These are phyloP conservation scores for Austroboletus novae-zelandiae DNA, from an alignment of 1,284 basidiomycete species.

Conservation along the genomic window DNA sequence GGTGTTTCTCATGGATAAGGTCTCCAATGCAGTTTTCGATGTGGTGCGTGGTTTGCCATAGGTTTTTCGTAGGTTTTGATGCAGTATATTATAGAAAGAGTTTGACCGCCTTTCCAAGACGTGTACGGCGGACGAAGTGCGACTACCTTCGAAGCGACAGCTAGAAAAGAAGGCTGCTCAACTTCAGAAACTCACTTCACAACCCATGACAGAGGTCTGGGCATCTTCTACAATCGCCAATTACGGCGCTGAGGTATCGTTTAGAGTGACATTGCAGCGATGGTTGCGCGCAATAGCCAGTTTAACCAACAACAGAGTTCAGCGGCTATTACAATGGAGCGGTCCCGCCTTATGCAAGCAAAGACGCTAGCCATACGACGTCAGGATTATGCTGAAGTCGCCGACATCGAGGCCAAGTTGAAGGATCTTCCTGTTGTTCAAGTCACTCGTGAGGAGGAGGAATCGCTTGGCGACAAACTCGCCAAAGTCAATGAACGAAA, in stretches of 20 bases:
- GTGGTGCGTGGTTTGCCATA: slow-evolving; percentile 45
- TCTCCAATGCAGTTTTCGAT: slow-evolving; percentile 69
- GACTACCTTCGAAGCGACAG: slow-evolving; percentile 62
- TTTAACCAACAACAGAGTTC: slow-evolving; percentile 45
- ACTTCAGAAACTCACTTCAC: slow-evolving; percentile 54
- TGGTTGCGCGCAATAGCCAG: slow-evolving; percentile 66
- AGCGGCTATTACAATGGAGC: slow-evolving; percentile 51
- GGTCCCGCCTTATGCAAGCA: slow-evolving; percentile 60
- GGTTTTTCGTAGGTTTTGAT: slow-evolving; percentile 8
- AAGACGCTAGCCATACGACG: slow-evolving; percentile 71
- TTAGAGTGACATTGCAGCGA: slow-evolving; percentile 67
- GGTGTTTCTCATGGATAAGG: slow-evolving; percentile 71
- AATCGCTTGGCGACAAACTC: slow-evolving; percentile 52
- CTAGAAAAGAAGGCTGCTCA: slow-evolving; percentile 65
- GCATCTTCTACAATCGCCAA: slow-evolving; percentile 1
- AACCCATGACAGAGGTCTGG: slow-evolving; percentile 73
- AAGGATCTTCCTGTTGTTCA: slow-evolving; percentile 43
- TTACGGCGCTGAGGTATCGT: slow-evolving; percentile 7
- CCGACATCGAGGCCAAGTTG: slow-evolving; percentile 60
- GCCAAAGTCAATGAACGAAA: slow-evolving; percentile 88
- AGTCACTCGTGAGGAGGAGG: slow-evolving; percentile 36
- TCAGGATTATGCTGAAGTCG: slow-evolving; percentile 61
- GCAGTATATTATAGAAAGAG: slow-evolving; percentile 55
- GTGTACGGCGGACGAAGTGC: slow-evolving; percentile 55
- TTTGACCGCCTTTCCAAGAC: slow-evolving; percentile 59